Base-by-base conservation (phyloP, 2,329 filamentous ascomycete species). In the Domatiomyces catenatus region DNA sequence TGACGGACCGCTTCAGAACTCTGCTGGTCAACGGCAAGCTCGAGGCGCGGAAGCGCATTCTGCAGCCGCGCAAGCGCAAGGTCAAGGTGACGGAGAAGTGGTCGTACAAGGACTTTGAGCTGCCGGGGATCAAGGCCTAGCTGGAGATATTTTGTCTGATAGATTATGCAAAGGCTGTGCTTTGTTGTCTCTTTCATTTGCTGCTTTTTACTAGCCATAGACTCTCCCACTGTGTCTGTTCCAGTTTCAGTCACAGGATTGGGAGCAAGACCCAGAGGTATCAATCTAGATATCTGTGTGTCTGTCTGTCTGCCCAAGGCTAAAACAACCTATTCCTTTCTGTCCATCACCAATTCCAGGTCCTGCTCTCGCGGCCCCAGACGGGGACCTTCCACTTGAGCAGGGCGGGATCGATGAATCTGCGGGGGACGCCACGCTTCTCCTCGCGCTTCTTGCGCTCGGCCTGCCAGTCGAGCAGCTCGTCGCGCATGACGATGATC, bases 371-470 rank as follows among this genome's bases (percentile, higher is more conserved):
- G 1, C 90, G 89, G 22, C 84, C 89, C 63, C 96, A 96, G 0
- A 95, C 85, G 0, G 92, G 92, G 8, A 92, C 90, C 67, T 94
- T 96, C 92, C 92, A 98, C 61, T 88, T 83, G 51, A 98, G 80
- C 60, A 78, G 77, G 18, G 79, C 76, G 0, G 89, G 75, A 54
- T 94, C 84, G 56, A 98, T 89, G 44, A 76, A 69, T 50, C 84
- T 48, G 8, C 28, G 48, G 7, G 22, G 69, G 46, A 66, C 76
- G 66, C 82, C 83, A 52, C 82, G 79, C 68, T 93, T 95, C 68
- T 84, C 88, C 58, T 85, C 79, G 69, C 87, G 93, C 59, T 88
- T 84, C 57, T 84, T 76, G 61, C 86, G 80, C 64, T 83, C 76
- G 51, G 81, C 76, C 56, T 80, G 71, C 60, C 80, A 75, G 57